These are phyloP conservation scores for Candida sp. DNA, from an alignment of 1,139 yeast species.

Conservation along the genomic window DNA sequence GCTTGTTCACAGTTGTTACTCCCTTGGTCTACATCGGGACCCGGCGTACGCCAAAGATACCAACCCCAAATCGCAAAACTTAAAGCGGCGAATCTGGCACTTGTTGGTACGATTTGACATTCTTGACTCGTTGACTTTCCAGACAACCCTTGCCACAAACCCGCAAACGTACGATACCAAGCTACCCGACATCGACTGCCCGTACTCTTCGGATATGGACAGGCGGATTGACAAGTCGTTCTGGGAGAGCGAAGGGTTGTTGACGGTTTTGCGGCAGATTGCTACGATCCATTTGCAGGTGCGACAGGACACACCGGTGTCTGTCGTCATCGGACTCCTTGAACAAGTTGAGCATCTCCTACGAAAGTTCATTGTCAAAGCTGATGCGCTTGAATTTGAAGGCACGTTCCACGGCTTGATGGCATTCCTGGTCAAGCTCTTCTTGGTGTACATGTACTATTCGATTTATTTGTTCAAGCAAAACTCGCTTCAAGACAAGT, in stretches of 20 bases:
- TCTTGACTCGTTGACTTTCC: slow-evolving; percentile 17
- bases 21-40: slow-evolving; percentile 58
- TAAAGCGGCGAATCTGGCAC: slow-evolving; percentile 54
- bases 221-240: slow-evolving; percentile 19
- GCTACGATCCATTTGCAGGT: slow-evolving; percentile 2
- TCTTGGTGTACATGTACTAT: slow-evolving; percentile 23
- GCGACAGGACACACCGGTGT: not conserved
- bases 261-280: slow-evolving; percentile 9
- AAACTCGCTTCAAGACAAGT: slow-evolving; percentile 23
- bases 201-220: slow-evolving; percentile 21
- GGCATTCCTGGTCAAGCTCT: slow-evolving; percentile 16
- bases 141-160: slow-evolving; percentile 13
- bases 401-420: slow-evolving; percentile 9
- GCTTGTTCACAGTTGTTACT: slow-evolving; percentile 50
- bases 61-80: slow-evolving; percentile 18
- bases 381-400: not conserved
- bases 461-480: slow-evolving; percentile 22
- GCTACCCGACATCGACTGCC: slow-evolving; percentile 22
- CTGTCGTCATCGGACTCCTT: not conserved
- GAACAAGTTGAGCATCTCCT: not conserved
- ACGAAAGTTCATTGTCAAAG: not conserved
- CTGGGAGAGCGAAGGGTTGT: slow-evolving; percentile 13
- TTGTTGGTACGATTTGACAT: slow-evolving; percentile 24
- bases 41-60: slow-evolving; percentile 35
- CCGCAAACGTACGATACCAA: slow-evolving; percentile 23